A percentile compares a stretch with the other conserved stretches of the same genome.
Evolutionary conservation across 345 rosid species (phyloP).

Genomic region (Geranium rotundifolium): DNA sequence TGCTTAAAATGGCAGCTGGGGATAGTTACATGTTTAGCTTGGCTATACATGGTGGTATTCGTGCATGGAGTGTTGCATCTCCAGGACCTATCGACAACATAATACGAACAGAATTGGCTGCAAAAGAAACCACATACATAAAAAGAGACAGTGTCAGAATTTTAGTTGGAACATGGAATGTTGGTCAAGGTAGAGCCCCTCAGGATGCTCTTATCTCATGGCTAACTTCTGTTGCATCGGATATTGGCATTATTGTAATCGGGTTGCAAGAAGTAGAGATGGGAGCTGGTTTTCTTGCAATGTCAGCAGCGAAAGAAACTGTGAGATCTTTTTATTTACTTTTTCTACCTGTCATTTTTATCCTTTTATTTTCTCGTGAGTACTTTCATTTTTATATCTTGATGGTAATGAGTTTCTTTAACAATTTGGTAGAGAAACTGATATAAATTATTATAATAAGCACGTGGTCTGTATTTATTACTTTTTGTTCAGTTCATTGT

Average conservation of each 20-base stretch:
- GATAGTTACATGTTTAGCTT: constrained; percentile 60
- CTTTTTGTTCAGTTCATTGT: too few relatives aligned
- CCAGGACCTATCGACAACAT: constrained; percentile 74
- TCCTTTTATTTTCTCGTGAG: background rate
- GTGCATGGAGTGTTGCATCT: constrained; percentile 79
- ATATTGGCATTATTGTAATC: constrained; percentile 81
- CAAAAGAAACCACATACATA: constrained; percentile 41
- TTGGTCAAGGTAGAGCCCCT: constrained; percentile 88
- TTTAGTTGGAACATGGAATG: constrained; percentile 92
- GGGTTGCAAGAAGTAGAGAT: constrained; percentile 97
- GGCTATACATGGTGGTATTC: constrained; percentile 90
- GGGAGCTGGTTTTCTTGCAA: constrained; percentile 98
- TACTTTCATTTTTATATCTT: background rate
- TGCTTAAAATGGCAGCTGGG: constrained; percentile 68
- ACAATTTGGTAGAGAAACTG: background rate
- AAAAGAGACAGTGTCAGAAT: constrained; percentile 48
- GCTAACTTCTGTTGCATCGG: constrained; percentile 68
- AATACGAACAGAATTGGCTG: constrained; percentile 49
- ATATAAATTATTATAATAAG: background rate
- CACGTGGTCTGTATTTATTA: too few relatives aligned
- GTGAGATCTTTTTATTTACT: constrained; percentile 37
- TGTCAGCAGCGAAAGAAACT: constrained; percentile 99
- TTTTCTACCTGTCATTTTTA: background rate
- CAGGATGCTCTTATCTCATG: constrained; percentile 69
- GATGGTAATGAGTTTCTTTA: background rate